Conservation (phyloP, 306 rosid genomes). For the Rosa multiflora region DNA sequence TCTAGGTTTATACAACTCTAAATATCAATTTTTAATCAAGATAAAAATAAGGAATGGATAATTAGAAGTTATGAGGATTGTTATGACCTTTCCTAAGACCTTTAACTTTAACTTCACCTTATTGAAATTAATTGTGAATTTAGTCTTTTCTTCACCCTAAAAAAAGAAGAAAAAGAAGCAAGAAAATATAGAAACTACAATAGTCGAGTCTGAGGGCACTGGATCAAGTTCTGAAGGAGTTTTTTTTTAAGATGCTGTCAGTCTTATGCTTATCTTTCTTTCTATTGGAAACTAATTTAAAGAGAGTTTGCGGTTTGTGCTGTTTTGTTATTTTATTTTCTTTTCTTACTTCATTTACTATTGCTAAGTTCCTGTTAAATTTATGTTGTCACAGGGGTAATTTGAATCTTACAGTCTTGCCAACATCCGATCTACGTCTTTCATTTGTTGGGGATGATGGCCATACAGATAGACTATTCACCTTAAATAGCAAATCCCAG, state of each 20-base stretch:
- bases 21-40: neutral
- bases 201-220: neutral
- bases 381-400: constrained; percentile 66
- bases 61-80: neutral
- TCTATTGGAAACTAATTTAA: neutral
- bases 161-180: neutral
- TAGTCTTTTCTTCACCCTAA: neutral
- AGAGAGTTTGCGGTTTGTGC: neutral
- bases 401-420: constrained; percentile 70
- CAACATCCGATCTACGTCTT: constrained; percentile 85
- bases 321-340: neutral
- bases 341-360: constrained; percentile 22
- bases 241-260: neutral
- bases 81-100: neutral
- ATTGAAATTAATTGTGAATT: neutral
- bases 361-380: constrained; percentile 21
- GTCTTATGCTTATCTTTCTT: neutral
- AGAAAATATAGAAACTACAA: neutral
- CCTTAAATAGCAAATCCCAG: constrained; percentile 46
- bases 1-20: neutral
- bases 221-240: neutral
- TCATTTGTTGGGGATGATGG: constrained; percentile 88
- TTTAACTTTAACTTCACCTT: neutral
- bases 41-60: neutral
- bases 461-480: constrained; percentile 54